Conservation (phyloP, 805 yeast genomes). For the Scheffersomyces ergatensis region DNA sequence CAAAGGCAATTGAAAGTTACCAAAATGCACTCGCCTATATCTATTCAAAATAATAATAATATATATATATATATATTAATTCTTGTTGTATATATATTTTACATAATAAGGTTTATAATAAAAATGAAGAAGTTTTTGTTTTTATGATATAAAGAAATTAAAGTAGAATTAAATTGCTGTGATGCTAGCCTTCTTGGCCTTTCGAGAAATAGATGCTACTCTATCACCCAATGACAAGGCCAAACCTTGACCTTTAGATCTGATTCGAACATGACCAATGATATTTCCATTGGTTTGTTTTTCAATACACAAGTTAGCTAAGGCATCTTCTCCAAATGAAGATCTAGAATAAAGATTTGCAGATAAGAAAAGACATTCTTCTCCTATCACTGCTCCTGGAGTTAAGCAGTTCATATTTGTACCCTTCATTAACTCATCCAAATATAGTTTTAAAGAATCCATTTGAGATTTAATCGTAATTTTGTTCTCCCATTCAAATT, state of each 20-base stretch:
- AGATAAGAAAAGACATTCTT: slow-evolving; percentile 86
- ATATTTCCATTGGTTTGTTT: slow-evolving; percentile 70
- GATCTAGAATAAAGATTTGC: slow-evolving; percentile 92
- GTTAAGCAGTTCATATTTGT: slow-evolving; percentile 95
- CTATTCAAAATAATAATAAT: not conserved
- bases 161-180: not conserved
- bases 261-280: slow-evolving; percentile 91
- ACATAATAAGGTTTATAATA: not conserved
- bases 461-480: slow-evolving; percentile 78
- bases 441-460: slow-evolving; percentile 67
- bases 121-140: not conserved
- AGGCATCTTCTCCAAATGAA: slow-evolving; percentile 95
- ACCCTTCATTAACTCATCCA: slow-evolving; percentile 70
- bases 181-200: slow-evolving; percentile 18
- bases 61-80: too few relatives aligned
- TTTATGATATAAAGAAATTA: not conserved
- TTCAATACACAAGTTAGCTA: slow-evolving; percentile 94
- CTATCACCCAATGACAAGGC: slow-evolving; percentile 94
- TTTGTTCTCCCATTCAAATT: slow-evolving; percentile 99
- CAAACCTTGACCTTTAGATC: slow-evolving; percentile 97
- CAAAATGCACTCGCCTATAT: not conserved
- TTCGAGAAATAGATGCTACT: slow-evolving; percentile 78
- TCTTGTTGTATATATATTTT: too few relatives aligned
- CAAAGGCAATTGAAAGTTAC: not conserved
- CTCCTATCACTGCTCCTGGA: slow-evolving; percentile 86